Evolutionary conservation across 805 yeast species (phyloP).

Genomic region (Hanseniaspora valbyensis): DNA sequence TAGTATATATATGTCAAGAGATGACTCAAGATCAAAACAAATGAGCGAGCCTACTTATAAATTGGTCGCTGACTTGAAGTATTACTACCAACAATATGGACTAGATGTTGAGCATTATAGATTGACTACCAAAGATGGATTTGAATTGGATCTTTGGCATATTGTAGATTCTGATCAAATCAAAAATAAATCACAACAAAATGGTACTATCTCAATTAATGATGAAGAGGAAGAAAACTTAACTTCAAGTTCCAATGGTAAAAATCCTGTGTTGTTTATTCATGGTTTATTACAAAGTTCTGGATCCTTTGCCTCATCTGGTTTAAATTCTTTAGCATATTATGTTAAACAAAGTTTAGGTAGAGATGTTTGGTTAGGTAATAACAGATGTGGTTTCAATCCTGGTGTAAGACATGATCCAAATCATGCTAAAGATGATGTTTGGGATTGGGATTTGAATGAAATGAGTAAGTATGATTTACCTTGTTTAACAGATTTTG

Average conservation of each 20-base stretch:
- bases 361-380: conserved; percentile 79
- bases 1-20: conserved; percentile 19
- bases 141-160: conserved; percentile 53
- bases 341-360: conserved; percentile 45
- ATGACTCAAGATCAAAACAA: conserved; percentile 16
- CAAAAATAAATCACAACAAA: neutral
- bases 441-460: conserved; percentile 88
- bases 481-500: conserved; percentile 57
- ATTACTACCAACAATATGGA: conserved; percentile 55
- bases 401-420: conserved; percentile 29
- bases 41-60: conserved; percentile 17
- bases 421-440: conserved; percentile 38
- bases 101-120: conserved; percentile 48
- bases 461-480: conserved; percentile 74
- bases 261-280: conserved; percentile 59
- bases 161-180: conserved; percentile 37
- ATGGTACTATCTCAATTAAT: conserved; percentile 16
- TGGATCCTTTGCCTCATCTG: conserved; percentile 77
- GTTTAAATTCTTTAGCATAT: conserved; percentile 64
- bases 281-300: conserved; percentile 86
- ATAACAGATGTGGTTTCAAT: conserved; percentile 76
- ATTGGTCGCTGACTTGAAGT: conserved; percentile 46
- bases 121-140: conserved; percentile 72
- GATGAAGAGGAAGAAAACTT: conserved; percentile 20
- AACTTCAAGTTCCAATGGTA: conserved; percentile 23